phyloP scores from a whole-genome alignment of 2,329 filamentous ascomycete species.

The Elsinoe ampelina region DNA sequence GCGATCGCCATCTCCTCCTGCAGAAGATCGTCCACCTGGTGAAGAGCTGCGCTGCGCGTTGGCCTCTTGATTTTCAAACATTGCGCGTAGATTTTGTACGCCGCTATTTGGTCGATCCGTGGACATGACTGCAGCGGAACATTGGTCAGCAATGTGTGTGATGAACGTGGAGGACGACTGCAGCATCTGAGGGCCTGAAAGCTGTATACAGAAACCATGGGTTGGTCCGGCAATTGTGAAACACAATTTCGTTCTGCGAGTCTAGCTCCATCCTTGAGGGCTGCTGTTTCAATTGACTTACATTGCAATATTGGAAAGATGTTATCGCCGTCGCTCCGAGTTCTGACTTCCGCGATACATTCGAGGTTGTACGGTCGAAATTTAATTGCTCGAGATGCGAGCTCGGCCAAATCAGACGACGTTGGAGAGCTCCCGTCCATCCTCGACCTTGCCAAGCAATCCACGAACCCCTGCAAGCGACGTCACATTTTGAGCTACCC shows the following conservation, averaged over 20 bases:
- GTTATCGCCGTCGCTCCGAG: not conserved
- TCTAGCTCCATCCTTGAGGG: conserved; percentile 5
- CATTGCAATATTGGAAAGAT: not conserved
- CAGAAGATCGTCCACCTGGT: conserved; percentile 22
- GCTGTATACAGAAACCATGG: conserved; percentile 1
- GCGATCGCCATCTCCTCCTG: conserved; percentile 19
- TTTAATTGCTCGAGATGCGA: not conserved
- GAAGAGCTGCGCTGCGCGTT: conserved; percentile 29
- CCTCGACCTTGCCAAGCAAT: not conserved
- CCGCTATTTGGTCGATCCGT: conserved; percentile 30
- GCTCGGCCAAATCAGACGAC: not conserved
- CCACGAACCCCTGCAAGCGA: not conserved
- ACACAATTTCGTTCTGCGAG: conserved; percentile 10
- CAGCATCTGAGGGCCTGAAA: not conserved
- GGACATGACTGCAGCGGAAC: conserved; percentile 35
- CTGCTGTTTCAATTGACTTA: conserved; percentile 10
- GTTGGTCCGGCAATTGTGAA: conserved; percentile 10
- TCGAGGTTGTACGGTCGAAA: too few relatives aligned
- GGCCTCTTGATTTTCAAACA: conserved; percentile 39
- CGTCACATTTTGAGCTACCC: not conserved
- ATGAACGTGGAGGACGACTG: not conserved
- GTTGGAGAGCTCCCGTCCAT: conserved; percentile 2
- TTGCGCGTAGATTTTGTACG: conserved; percentile 40
- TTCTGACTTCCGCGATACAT: not conserved
- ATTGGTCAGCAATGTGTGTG: not conserved